A percentile compares a stretch with the other conserved stretches of the same genome.
Evolutionary conservation across 1,284 basidiomycete species (phyloP).

Genomic region (Tilletiopsis washingtonensis): DNA sequence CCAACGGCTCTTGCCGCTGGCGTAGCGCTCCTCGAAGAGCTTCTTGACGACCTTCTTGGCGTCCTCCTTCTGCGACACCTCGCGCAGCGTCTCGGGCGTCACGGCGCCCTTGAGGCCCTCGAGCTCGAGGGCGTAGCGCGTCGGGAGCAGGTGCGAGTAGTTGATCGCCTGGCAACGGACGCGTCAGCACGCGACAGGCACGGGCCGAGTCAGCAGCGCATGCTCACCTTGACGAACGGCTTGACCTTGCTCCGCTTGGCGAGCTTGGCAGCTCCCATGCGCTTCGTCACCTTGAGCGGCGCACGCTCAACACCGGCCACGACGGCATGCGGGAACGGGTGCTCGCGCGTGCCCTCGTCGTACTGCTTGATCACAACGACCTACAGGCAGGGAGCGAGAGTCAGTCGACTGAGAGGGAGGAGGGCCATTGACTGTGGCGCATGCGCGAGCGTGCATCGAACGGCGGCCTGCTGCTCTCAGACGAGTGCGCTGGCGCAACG

Average conservation of each 20-base stretch:
- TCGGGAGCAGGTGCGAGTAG: constrained; percentile 48
- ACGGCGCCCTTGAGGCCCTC: constrained; percentile 46
- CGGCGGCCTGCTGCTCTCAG: background rate
- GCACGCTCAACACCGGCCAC: constrained; percentile 47
- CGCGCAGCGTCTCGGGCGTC: constrained; percentile 45
- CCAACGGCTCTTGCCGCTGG: constrained; percentile 47
- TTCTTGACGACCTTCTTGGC: constrained; percentile 47
- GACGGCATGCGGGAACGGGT: constrained; percentile 43
- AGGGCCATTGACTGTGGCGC: background rate
- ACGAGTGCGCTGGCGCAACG: background rate
- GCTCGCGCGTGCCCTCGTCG: constrained; percentile 47
- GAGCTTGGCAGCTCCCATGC: constrained; percentile 47
- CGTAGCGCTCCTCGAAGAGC: constrained; percentile 47
- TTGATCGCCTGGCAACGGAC: constrained; percentile 34
- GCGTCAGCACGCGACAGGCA: too few species aligned
- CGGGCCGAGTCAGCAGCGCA: too few species aligned
- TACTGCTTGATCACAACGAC: constrained; percentile 48
- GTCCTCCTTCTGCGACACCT: constrained; percentile 45
- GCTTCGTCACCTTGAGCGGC: constrained; percentile 46
- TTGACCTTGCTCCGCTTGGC: constrained; percentile 47
- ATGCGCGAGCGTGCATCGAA: background rate
- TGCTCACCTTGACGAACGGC: constrained; percentile 45
- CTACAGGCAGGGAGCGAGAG: constrained; percentile 9
- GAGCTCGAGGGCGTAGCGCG: constrained; percentile 47
- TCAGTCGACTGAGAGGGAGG: constrained; percentile 3